Conservation (phyloP, 2,329 filamentous ascomycete species). For the Penicillium hesseltinei region DNA sequence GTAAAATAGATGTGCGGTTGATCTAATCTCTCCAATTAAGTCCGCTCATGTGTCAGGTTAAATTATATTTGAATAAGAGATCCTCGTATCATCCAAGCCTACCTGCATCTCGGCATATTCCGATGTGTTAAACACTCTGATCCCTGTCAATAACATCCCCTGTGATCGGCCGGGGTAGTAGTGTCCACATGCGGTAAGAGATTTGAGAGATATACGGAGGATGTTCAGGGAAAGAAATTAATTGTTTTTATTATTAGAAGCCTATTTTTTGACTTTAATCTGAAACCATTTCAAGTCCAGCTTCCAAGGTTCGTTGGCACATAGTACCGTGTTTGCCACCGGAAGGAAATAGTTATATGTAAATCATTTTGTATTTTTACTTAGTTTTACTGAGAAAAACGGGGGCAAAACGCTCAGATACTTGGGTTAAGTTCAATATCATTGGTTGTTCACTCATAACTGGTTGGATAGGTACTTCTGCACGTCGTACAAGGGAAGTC, state of each 20-base stretch:
- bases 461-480: conserved; percentile 11
- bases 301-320: background rate
- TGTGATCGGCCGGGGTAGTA: conserved; percentile 4
- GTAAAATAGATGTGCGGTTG: background rate
- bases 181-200: background rate
- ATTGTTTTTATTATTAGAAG: background rate
- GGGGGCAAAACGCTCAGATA: background rate
- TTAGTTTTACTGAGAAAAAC: no score
- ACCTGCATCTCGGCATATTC: conserved; percentile 19
- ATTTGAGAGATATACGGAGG: background rate
- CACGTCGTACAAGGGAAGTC: conserved; percentile 18
- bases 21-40: background rate
- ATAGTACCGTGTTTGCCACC: background rate
- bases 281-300: conserved; percentile 4
- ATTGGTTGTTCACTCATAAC: conserved; percentile 1
- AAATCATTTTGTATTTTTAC: no score
- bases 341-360: background rate
- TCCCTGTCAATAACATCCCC: conserved; percentile 7
- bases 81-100: conserved; percentile 1
- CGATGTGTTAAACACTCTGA: conserved; percentile 13
- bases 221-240: no score
- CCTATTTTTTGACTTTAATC: conserved; percentile 1
- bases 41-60: background rate
- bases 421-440: background rate
- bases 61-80: background rate